A percentile compares a stretch with the other conserved stretches of the same genome.
phyloP scores from a whole-genome alignment of 176 grass and related monocot species.

The Eleusine coracana region DNA sequence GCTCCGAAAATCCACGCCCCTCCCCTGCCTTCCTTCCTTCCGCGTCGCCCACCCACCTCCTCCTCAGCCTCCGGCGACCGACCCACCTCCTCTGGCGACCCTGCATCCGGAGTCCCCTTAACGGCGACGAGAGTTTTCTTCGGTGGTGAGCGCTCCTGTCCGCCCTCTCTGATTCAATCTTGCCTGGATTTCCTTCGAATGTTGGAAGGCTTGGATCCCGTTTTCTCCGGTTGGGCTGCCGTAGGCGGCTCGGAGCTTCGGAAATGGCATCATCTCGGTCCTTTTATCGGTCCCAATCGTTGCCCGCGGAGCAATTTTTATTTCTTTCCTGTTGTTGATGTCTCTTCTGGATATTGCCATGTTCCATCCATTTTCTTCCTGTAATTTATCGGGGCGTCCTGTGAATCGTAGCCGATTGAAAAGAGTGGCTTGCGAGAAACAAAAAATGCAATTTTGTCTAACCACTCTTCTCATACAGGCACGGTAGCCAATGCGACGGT shows the following conservation, averaged over 20 bases:
- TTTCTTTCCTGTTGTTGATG: constrained; percentile 23
- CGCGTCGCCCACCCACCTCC: constrained; percentile 1
- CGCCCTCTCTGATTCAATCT: constrained; percentile 30
- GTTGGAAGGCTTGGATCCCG: constrained; percentile 23
- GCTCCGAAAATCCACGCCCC: constrained; percentile 23
- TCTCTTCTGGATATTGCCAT: background rate
- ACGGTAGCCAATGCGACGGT: constrained; percentile 11
- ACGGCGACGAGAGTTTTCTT: background rate
- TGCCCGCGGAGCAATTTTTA: background rate
- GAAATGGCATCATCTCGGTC: constrained; percentile 13
- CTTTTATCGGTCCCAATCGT: constrained; percentile 22
- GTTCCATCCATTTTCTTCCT: constrained; percentile 23
- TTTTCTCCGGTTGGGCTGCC: background rate
- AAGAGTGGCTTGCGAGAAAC: background rate
- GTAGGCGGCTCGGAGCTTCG: background rate
- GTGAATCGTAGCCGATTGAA: constrained; percentile 17
- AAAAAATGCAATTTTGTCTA: background rate
- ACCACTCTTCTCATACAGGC: constrained; percentile 21
- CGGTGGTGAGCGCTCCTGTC: constrained; percentile 37
- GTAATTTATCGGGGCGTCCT: background rate
- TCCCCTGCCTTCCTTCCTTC: background rate
- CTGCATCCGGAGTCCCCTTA: background rate
- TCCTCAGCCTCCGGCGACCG: background rate
- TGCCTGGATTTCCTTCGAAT: background rate
- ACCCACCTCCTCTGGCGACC: constrained; percentile 9